Base-by-base conservation (phyloP, 2,329 filamentous ascomycete genomes). In the Thermomyces lanuginosus region DNA sequence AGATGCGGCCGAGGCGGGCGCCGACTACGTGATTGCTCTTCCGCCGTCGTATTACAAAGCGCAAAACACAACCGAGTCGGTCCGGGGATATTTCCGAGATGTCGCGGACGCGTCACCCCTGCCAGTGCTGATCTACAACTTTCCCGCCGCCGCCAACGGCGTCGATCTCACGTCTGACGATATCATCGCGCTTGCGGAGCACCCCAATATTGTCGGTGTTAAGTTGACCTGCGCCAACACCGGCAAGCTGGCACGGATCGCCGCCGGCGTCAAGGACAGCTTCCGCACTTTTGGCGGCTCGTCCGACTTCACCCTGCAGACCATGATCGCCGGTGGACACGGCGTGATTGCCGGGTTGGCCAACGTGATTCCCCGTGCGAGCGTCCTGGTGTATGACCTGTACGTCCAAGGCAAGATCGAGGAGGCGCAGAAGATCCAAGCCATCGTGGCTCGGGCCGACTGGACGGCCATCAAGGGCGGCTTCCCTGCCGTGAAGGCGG, bases 221-320 rank as follows among this genome's bases (percentile, higher is more conserved):
- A 80, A 80, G 55, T 55, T 79, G 29, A 80, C 75, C 2, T 80
- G 76, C 42, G 76, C 74, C n/a, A 72, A 69, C 38, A 76, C 78
- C 16, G 76, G 72, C 32, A 81, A 81, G 51, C 64, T 81, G 25
- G 69, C 70, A 3, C 61, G 76, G 6, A 61, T 82, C 3, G 58
- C 62, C 0, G 59, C 63, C 2, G 49, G 53, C 13, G 53, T 64
- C 13, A 47, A 51, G 26, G 28, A 41, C 9, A 56, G 54, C 5
- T 91, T 84, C 61, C 77, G 89, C 68, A 81, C 80, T 11, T 83
- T 89, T 45, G 81, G 81, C 23, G 82, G 81, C 37, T 80, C 89
- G 50, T 81, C 77, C 45, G 82, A 91, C 55, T 91, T 91, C 53
- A 83, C 80, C 1, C 63, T 80, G 15, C 82, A 86, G 56, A 86